Base-by-base conservation (phyloP, 2,329 filamentous ascomycete genomes). In the Botryotinia calthae region DNA sequence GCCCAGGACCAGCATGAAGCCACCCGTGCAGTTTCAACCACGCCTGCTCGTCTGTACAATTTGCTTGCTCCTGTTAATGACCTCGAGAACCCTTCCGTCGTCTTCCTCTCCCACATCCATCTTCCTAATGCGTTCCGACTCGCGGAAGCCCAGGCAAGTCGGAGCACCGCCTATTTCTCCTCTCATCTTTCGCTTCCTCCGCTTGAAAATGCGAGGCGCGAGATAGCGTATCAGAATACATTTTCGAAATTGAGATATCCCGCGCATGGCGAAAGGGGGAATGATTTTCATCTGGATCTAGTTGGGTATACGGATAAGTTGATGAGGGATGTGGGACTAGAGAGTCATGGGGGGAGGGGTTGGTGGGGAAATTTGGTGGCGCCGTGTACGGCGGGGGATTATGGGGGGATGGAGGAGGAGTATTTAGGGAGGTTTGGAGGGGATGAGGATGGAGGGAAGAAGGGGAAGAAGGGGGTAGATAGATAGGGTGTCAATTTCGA, bases 191-290 rank as follows among this genome's bases (percentile, higher is more conserved):
- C 20, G 3, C 28, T 37, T 7, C 58, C 58, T 7, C 1, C 2
- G 4, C 16, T 20, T 34, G 20, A 65, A 54, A 28, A 74, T 22
- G 46, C n/a, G 34, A 69, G 42, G 34, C 58, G 63, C 34, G 61
- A 72, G 31, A 18, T 73, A 8, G 71, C 73, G 34, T 31, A 63
- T n/a, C 66, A 37, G 16, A 73, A 44, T 18, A 28, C 63, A 2
- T 74, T 69, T 51, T 74, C 71, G 31, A 28, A 31, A 40, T 28
- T 67, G n/a, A 42, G 71, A n/a, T 74, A 74, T 64, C 68, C 73
- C 7, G 31, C 46, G 20, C 70, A 66, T 51, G 73, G 73, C 2
- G 42, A 7, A 10, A 28, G 8, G 28, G 71, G 67, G 4, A 71
- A 68, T 64, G 51, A 63, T 42, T 58, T 64, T 48, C 42, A 58